Conservation (phyloP, 202 grass and related monocot species). For the Panicum hallii region DNA sequence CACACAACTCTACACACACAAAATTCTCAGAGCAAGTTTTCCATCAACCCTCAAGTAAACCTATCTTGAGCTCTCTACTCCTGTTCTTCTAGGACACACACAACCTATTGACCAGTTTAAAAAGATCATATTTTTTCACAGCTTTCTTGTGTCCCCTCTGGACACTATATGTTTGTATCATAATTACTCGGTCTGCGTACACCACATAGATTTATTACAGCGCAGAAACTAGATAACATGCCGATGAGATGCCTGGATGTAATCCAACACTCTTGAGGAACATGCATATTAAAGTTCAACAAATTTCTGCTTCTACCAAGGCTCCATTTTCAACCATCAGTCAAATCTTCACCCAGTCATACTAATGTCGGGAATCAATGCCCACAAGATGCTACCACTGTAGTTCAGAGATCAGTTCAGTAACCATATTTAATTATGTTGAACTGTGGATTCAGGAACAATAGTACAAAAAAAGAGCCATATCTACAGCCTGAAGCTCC, state of each 20-base stretch:
- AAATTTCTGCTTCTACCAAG: slow-evolving; percentile 6
- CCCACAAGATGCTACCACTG: not conserved
- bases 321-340: not conserved
- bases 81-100: not conserved
- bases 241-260: not conserved
- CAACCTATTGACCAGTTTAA: not conserved
- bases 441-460: not conserved
- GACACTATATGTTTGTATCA: not conserved
- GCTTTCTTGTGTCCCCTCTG: not conserved
- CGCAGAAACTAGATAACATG: not conserved
- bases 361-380: no score
- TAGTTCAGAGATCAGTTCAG: not conserved
- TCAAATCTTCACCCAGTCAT: not conserved
- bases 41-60: not conserved
- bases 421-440: slow-evolving; percentile 1
- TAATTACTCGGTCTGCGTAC: not conserved
- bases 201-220: not conserved
- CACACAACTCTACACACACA: not conserved
- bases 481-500: slow-evolving; percentile 1
- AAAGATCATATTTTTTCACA: not conserved
- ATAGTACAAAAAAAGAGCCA: not conserved
- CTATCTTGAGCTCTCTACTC: not conserved
- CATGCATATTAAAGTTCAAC: slow-evolving; percentile 14
- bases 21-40: slow-evolving; percentile 7
- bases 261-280: not conserved